These are phyloP conservation scores for Lignosus rhinocerotis DNA, from an alignment of 1,284 basidiomycete species.

Conservation along the genomic window DNA sequence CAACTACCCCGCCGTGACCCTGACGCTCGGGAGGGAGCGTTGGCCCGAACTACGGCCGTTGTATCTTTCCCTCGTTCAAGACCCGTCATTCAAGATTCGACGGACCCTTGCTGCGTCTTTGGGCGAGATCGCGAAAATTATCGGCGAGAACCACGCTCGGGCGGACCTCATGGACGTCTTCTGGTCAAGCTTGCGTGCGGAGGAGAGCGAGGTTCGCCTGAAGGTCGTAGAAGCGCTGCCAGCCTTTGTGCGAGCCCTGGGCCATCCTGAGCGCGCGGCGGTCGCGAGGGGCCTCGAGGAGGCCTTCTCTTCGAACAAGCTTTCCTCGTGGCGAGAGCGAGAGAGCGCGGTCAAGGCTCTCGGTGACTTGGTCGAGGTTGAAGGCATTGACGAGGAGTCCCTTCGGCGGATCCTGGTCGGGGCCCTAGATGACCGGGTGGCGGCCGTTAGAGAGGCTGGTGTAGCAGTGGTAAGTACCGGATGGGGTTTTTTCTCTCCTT, in stretches of 20 bases:
- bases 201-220: slow-evolving; percentile 70
- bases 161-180: slow-evolving; percentile 78
- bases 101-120: slow-evolving; percentile 84
- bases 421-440: slow-evolving; percentile 79
- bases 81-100: slow-evolving; percentile 64
- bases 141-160: slow-evolving; percentile 70
- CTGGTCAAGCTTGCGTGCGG: slow-evolving; percentile 59
- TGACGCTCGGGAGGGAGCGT: slow-evolving; percentile 76
- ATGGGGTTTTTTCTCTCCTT: not conserved
- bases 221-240: slow-evolving; percentile 68
- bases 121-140: slow-evolving; percentile 87
- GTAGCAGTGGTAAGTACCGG: slow-evolving; percentile 55
- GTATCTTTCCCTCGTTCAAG: slow-evolving; percentile 67
- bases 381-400: slow-evolving; percentile 27
- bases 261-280: slow-evolving; percentile 47
- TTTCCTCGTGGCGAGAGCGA: slow-evolving; percentile 84
- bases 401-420: slow-evolving; percentile 54
- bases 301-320: slow-evolving; percentile 56
- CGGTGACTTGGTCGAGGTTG: slow-evolving; percentile 36
- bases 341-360: slow-evolving; percentile 68
- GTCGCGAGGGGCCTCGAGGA: slow-evolving; percentile 46
- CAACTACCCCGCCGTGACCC: slow-evolving; percentile 90
- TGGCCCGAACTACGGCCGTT: slow-evolving; percentile 79
- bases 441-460: slow-evolving; percentile 82
- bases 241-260: slow-evolving; percentile 59